Conservation (phyloP, 139 green algal genomes). For the Coccomyxa sp. region DNA sequence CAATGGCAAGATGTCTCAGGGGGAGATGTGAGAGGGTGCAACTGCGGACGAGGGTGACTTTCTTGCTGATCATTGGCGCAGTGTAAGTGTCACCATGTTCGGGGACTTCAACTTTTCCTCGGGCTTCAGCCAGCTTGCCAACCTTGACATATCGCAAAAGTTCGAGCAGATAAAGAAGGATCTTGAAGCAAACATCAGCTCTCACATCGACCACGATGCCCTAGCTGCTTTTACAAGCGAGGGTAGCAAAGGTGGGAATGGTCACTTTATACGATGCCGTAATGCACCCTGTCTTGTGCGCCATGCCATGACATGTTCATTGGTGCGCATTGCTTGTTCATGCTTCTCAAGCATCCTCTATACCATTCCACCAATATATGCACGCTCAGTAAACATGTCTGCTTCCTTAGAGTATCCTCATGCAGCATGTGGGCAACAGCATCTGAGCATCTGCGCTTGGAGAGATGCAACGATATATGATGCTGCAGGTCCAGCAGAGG, state of each 20-base stretch:
- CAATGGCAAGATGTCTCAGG: no score
- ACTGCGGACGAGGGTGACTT: no score
- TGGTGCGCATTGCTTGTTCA: background rate
- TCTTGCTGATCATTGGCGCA: no score
- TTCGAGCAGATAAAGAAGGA: conserved; percentile 22
- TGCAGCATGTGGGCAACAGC: no score
- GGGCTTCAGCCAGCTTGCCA: conserved; percentile 9
- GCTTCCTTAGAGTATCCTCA: no score
- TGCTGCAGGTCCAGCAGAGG: background rate
- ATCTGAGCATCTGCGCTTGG: no score
- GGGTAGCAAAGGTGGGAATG: background rate
- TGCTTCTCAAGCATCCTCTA: background rate
- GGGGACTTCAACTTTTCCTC: conserved; percentile 2
- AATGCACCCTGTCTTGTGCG: no score
- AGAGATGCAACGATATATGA: no score
- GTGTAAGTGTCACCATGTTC: background rate
- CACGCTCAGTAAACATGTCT: background rate
- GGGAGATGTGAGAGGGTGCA: no score
- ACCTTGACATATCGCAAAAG: background rate
- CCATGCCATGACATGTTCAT: background rate
- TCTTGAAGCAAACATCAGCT: conserved; percentile 17
- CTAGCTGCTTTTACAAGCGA: background rate
- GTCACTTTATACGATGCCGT: no score
- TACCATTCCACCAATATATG: background rate
- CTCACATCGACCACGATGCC: background rate